phyloP scores from a whole-genome alignment of 495 filamentous ascomycete species.

The Hyaloscypha bicolor region DNA sequence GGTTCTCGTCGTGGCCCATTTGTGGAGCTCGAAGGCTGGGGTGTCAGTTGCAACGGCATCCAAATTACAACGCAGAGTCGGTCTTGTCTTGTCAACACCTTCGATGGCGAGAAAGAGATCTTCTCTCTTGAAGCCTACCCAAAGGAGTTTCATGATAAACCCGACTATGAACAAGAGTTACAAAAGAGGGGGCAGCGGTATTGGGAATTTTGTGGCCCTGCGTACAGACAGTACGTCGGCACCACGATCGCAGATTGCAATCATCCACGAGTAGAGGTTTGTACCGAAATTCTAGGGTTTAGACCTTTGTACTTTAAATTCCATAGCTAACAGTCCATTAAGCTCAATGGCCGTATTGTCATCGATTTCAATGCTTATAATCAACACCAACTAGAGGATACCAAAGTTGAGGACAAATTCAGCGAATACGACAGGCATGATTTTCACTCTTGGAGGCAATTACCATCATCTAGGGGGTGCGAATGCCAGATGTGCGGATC shows the following conservation, averaged over 20 bases:
- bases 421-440: no score
- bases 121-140: neutral
- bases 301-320: neutral
- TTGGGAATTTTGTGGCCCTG: neutral
- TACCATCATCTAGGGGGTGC: neutral
- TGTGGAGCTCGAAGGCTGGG: neutral
- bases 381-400: neutral
- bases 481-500: neutral
- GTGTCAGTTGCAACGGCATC: neutral
- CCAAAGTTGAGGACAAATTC: no score
- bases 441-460: neutral
- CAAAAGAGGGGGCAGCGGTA: neutral
- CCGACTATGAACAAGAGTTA: neutral
- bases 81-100: neutral
- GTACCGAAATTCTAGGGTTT: no score
- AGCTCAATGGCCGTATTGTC: neutral
- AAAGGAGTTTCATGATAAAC: neutral
- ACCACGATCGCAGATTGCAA: neutral
- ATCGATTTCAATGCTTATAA: neutral
- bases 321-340: neutral
- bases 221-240: neutral
- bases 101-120: slow-evolving; percentile 4
- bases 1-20: no score
- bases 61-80: neutral
- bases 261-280: neutral